phyloP scores from a whole-genome alignment of 371 early-diverging fungal species.

The Syncephalis plumigaleata region DNA sequence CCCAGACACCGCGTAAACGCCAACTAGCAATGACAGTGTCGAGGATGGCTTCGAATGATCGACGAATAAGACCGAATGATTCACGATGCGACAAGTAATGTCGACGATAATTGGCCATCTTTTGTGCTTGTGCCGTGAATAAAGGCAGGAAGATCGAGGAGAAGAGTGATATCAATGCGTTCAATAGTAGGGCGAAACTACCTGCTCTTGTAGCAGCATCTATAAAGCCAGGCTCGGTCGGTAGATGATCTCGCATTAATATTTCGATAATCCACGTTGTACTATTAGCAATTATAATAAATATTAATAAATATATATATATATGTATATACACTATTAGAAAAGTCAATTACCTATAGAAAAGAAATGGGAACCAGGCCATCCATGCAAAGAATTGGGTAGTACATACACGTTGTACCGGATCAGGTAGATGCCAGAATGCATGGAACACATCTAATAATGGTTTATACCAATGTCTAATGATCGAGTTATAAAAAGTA shows the following conservation, averaged over 20 bases:
- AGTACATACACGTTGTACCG: conserved; percentile 59
- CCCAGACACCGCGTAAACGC: conserved; percentile 26
- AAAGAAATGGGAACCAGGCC: conserved; percentile 92
- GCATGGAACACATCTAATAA: neutral
- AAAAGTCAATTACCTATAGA: conserved; percentile 28
- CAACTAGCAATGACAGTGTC: neutral
- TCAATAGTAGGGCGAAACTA: conserved; percentile 62
- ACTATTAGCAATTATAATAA: neutral
- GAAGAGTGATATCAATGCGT: conserved; percentile 52
- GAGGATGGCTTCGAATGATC: neutral
- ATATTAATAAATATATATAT: too few relatives aligned
- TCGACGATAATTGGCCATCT: neutral
- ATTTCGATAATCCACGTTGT: neutral
- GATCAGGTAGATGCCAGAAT: conserved; percentile 40
- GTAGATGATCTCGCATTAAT: neutral
- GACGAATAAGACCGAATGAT: neutral
- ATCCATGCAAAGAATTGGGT: conserved; percentile 89
- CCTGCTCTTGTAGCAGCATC: conserved; percentile 67
- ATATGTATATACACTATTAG: neutral
- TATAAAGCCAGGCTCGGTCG: conserved; percentile 8
- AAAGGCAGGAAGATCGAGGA: conserved; percentile 59
- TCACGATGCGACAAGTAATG: neutral
- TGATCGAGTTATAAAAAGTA: too few relatives aligned
- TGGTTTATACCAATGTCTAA: too few relatives aligned
- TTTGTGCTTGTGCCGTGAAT: neutral